Percentiles rank a stretch among this genome's conserved stretches.
Conservation (phyloP, 2,329 filamentous ascomycete genomes). For the Colletotrichum orbiculare region DNA sequence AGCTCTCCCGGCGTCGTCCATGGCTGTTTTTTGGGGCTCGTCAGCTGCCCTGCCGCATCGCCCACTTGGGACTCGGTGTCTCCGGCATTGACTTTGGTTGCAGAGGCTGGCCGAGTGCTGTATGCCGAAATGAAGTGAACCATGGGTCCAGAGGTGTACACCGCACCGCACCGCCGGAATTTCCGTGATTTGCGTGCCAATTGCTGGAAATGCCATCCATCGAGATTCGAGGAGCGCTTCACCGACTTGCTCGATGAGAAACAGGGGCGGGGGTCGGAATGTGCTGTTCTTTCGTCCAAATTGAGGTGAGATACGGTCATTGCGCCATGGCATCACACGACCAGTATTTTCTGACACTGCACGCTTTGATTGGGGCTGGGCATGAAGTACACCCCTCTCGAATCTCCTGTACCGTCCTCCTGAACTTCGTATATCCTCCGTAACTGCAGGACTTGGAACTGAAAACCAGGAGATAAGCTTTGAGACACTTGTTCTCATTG, state of each 20-base stretch:
- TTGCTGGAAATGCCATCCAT: conserved; percentile 3
- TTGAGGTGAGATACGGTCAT: neutral
- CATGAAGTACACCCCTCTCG: no score
- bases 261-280: neutral
- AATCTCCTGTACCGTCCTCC: no score
- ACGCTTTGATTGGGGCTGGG: no score
- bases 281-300: neutral
- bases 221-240: neutral
- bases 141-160: neutral
- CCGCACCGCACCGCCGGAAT: neutral
- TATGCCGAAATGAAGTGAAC: conserved; percentile 10
- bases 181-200: conserved; percentile 4
- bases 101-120: conserved; percentile 9
- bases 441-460: no score
- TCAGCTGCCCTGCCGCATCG: conserved; percentile 20
- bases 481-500: no score
- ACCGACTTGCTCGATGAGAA: neutral
- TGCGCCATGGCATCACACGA: no score
- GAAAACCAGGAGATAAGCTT: no score
- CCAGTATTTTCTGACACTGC: no score
- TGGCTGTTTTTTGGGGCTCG: conserved; percentile 2
- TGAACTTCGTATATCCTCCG: no score
- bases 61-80: conserved; percentile 17
- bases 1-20: conserved; percentile 5
- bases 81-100: conserved; percentile 15